These are phyloP conservation scores for Exophiala bonariae DNA, from an alignment of 2,329 filamentous ascomycete genomes.

Conservation along the genomic window DNA sequence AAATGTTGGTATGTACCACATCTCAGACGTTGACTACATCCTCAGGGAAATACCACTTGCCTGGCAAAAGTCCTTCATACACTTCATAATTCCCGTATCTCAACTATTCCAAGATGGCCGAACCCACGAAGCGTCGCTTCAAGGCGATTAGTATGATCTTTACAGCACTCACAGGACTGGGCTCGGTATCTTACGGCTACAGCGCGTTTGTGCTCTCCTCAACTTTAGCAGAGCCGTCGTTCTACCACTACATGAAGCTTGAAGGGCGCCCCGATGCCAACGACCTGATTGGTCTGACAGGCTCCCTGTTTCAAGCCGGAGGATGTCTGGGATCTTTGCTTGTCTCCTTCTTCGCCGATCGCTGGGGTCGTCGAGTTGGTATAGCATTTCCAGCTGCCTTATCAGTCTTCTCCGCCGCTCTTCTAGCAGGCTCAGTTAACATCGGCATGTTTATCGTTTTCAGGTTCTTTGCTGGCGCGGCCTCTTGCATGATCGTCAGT, in stretches of 20 bases:
- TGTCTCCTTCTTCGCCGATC: slow-evolving; percentile 2
- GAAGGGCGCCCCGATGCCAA: slow-evolving; percentile 38
- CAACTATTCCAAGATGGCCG: not conserved
- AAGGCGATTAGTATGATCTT: not conserved
- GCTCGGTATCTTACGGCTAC: slow-evolving; percentile 1
- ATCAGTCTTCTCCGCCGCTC: slow-evolving; percentile 9
- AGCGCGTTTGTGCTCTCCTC: not conserved
- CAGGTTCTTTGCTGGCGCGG: slow-evolving; percentile 10
- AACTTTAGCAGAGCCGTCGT: slow-evolving; percentile 37
- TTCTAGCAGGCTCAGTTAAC: slow-evolving; percentile 10
- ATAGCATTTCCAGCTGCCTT: slow-evolving; percentile 3
- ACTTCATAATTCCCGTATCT: too few species aligned
- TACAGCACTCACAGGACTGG: not conserved
- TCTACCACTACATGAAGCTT: slow-evolving; percentile 43
- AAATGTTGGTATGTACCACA: too few species aligned
- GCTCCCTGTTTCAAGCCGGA: slow-evolving; percentile 17
- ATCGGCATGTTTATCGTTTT: slow-evolving; percentile 18
- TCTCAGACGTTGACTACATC: too few species aligned
- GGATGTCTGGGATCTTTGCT: not conserved
- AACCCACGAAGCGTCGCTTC: not conserved
- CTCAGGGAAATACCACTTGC: too few species aligned
- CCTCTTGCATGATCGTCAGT: slow-evolving; percentile 9
- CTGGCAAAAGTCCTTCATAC: too few species aligned
- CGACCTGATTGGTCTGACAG: slow-evolving; percentile 38
- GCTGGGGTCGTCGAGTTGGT: slow-evolving; percentile 2